phyloP scores from a whole-genome alignment of 768 basidiomycete species.

The Boletellus emodensis region DNA sequence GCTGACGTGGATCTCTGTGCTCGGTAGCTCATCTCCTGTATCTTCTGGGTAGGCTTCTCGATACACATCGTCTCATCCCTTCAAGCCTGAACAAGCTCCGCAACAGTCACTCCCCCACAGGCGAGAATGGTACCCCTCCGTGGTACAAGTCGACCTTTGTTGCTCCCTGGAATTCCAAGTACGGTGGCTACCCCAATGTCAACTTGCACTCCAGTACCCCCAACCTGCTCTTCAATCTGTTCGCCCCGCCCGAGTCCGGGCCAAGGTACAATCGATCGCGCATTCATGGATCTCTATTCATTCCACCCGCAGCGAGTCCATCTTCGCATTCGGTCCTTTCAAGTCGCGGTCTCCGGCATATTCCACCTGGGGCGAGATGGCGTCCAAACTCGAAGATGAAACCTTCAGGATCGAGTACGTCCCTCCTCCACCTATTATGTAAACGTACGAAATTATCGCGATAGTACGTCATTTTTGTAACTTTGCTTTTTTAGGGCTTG shows the following conservation, averaged over 20 bases:
- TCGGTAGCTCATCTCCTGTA: constrained; percentile 26
- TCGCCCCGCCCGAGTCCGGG: constrained; percentile 68
- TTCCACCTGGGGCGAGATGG: constrained; percentile 72
- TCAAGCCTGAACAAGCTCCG: constrained; percentile 25
- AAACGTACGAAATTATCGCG: constrained; percentile 21
- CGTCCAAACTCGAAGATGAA: constrained; percentile 67
- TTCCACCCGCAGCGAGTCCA: constrained; percentile 36
- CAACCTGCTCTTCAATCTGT: constrained; percentile 67
- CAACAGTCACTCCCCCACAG: constrained; percentile 28
- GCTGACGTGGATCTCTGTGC: constrained; percentile 18
- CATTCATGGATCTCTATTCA: constrained; percentile 15
- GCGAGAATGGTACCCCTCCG: constrained; percentile 23
- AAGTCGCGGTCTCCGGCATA: constrained; percentile 47
- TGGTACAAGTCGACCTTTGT: constrained; percentile 26
- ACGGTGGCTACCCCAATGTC: constrained; percentile 42
- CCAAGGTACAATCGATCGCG: constrained; percentile 28
- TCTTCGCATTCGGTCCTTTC: constrained; percentile 27
- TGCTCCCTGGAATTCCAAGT: constrained; percentile 29
- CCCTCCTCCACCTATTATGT: constrained; percentile 30
- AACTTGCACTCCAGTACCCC: constrained; percentile 58
- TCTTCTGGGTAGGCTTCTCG: constrained; percentile 41
- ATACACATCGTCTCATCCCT: constrained; percentile 19
- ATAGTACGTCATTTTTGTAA: constrained; percentile 20
- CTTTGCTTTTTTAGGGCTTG: constrained; percentile 18
- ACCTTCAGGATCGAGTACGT: constrained; percentile 81